A percentile compares a stretch with the other conserved stretches of the same genome.
These are phyloP conservation scores for Suillus bovinus DNA, from an alignment of 768 basidiomycete species.

Conservation along the genomic window DNA sequence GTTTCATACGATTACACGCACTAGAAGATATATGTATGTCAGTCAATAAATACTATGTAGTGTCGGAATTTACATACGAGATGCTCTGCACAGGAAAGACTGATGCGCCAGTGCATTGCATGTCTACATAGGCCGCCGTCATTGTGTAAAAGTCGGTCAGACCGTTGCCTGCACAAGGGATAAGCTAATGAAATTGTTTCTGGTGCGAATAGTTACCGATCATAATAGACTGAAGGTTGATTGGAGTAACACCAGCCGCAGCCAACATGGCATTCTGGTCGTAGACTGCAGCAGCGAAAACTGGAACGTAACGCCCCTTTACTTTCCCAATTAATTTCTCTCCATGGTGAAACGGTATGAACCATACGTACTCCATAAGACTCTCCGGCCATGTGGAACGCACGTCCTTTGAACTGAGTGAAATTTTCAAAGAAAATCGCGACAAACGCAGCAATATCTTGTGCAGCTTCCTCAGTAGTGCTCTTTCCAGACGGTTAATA, in stretches of 20 bases:
- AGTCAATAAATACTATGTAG: conserved; percentile 10
- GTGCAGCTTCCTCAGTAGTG: conserved; percentile 66
- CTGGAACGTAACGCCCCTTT: conserved; percentile 54
- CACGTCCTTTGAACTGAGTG: conserved; percentile 63
- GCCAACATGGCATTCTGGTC: conserved; percentile 46
- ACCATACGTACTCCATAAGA: conserved; percentile 48
- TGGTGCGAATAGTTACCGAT: conserved; percentile 38
- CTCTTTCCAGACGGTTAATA: conserved; percentile 35
- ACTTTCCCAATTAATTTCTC: background rate
- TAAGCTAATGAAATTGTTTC: background rate
- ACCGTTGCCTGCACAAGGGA: conserved; percentile 41
- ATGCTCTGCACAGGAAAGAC: conserved; percentile 49
- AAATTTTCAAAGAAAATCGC: conserved; percentile 77
- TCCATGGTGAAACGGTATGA: background rate
- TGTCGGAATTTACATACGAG: conserved; percentile 27
- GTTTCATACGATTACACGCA: conserved; percentile 45
- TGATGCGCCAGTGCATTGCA: conserved; percentile 55
- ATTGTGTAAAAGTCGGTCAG: conserved; percentile 41
- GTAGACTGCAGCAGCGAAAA: conserved; percentile 48
- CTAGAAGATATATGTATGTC: conserved; percentile 17
- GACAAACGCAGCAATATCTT: conserved; percentile 71
- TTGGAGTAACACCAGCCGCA: conserved; percentile 48
- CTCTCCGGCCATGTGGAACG: conserved; percentile 62
- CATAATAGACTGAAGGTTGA: conserved; percentile 50
- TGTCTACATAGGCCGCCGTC: conserved; percentile 47